Evolutionary conservation across 73 alveolate species (phyloP), one percentile per base, ranked within the genome.

Genomic region (Paramecium caudatum): DNA sequence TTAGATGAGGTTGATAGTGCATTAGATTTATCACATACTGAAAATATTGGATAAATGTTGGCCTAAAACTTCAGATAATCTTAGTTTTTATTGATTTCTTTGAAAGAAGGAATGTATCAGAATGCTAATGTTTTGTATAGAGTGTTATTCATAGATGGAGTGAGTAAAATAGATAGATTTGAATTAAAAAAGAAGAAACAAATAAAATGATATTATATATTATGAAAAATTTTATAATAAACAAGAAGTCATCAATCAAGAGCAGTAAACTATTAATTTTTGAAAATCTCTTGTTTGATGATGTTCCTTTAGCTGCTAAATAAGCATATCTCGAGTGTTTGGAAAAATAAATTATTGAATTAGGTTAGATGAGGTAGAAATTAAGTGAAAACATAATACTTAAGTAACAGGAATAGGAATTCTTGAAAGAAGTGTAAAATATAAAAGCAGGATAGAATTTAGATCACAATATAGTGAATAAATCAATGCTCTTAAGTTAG

Each of bases 1-100:
- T 95, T 98, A 63, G 99, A 98, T 95, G 99, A 98, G 94, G 97
- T 98, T 69, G 99, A 98, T 87, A 98, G 99, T 2, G 99, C 99
- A 34, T 91, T 98, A 61, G 99, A 98, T 94, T 87, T 97, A 82
- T 94, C 98, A 61, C 99, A 98, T 91, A 98, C 99, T n/a, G 97
- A 98, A 41, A 95, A 95, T 90, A 93, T 96, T 46, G 82, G 90
- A n/a, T 84, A 33, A 4, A 90, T 82, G 65, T 50, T 80, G 17
- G 32, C 93, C 15, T 95, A 95, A 82, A 83, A 70, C 39, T 83
- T 83, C 19, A 36, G 61, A 32, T 25, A 83, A 46, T 55, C 86
- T 30, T 33, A 83, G 41, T 98, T 98, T 93, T 91, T 98, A 74
- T 95, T 98, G 12, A 97, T 98, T 43, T 93, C 98, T 46, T 87